Evolutionary conservation across 2,329 filamentous ascomycete genomes (phyloP).

Genomic region (Davidsoniella eucalypti): DNA sequence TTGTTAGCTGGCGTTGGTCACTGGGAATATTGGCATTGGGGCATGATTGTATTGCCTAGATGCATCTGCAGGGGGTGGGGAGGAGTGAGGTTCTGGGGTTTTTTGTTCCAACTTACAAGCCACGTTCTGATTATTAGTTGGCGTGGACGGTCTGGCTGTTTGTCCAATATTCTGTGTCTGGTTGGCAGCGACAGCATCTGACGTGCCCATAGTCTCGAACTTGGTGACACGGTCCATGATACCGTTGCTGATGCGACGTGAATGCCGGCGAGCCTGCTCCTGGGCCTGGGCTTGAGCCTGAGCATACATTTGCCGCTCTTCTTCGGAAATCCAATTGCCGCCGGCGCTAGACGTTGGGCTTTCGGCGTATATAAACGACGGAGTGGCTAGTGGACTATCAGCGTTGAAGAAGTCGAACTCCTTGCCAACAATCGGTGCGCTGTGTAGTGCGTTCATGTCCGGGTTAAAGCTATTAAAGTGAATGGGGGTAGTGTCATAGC

Average conservation of each 20-base stretch:
- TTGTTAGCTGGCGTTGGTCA: not conserved
- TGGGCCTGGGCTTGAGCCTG: slow-evolving; percentile 23
- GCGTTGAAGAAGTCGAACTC: slow-evolving; percentile 35
- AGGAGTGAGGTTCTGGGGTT: not conserved
- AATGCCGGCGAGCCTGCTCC: slow-evolving; percentile 16
- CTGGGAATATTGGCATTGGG: too few species aligned
- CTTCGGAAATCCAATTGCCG: slow-evolving; percentile 35
- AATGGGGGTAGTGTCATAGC: slow-evolving; percentile 27
- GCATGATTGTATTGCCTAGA: too few species aligned
- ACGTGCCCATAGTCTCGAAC: slow-evolving; percentile 34
- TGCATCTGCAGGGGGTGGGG: slow-evolving; percentile 3
- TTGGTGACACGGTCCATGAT: slow-evolving; percentile 44
- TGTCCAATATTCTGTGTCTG: slow-evolving; percentile 3
- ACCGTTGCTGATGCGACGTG: slow-evolving; percentile 39
- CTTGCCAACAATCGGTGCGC: slow-evolving; percentile 20
- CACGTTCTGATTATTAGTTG: slow-evolving; percentile 28
- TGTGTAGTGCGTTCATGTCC: slow-evolving; percentile 7
- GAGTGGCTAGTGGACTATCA: slow-evolving; percentile 30
- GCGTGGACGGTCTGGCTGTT: slow-evolving; percentile 6
- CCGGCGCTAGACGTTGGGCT: slow-evolving; percentile 22
- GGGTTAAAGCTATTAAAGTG: slow-evolving; percentile 30
- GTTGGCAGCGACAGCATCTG: not conserved
- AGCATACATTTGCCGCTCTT: slow-evolving; percentile 20
- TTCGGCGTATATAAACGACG: slow-evolving; percentile 33
- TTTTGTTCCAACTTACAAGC: slow-evolving; percentile 30